Percentiles rank a stretch among this genome's conserved stretches.
Conservation (phyloP, 176 grass and related monocot species). For the Zizania latifolia region DNA sequence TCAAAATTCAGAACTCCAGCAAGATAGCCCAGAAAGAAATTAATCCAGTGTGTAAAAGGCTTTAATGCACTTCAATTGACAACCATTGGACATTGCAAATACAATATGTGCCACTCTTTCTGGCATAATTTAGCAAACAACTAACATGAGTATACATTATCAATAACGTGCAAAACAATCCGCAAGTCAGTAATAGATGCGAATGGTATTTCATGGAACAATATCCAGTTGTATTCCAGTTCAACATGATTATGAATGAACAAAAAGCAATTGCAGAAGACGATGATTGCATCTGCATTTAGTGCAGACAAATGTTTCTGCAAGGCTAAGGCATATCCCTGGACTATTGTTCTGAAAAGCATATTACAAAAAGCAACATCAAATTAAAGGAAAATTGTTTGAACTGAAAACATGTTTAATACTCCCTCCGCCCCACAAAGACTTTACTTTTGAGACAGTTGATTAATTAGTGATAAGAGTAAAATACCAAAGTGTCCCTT, state of each 20-base stretch:
- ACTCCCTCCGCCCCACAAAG: no score
- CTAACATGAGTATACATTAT: not conserved
- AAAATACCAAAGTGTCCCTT: no score
- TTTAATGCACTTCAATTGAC: not conserved
- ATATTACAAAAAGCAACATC: not conserved
- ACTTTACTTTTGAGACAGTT: no score
- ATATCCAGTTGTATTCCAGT: not conserved
- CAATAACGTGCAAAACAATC: not conserved
- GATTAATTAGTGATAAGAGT: no score
- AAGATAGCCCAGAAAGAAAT: conserved; percentile 9
- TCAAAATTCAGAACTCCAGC: conserved; percentile 8
- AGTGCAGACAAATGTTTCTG: not conserved
- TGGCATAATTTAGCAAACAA: conserved; percentile 1
- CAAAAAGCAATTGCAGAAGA: not conserved
- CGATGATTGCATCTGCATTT: not conserved
- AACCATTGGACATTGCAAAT: not conserved
- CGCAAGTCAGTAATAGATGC: not conserved
- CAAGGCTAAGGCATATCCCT: not conserved
- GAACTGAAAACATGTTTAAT: not conserved
- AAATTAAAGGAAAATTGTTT: not conserved
- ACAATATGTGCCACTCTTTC: not conserved
- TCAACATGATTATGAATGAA: not conserved
- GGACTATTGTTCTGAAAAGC: not conserved
- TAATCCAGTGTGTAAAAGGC: conserved; percentile 7
- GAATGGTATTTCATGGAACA: conserved; percentile 3